Conservation (phyloP, 495 filamentous ascomycete genomes). For the Aspergillus taichungensis region DNA sequence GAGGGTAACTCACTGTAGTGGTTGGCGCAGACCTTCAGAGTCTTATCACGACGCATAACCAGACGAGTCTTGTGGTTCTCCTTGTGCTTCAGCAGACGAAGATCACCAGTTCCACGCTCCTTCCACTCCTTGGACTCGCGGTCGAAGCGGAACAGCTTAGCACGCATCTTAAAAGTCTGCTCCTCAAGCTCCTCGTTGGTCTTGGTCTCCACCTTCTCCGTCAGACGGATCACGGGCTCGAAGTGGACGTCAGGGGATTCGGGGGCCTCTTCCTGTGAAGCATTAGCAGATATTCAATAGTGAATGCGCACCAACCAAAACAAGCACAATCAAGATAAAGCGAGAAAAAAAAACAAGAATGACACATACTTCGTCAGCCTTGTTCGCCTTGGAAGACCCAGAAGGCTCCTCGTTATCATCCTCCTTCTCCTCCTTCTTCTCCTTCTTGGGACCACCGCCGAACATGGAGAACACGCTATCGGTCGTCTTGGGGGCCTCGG, state of each 20-base stretch:
- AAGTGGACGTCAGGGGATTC: constrained; percentile 92
- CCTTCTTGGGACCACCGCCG: constrained; percentile 77
- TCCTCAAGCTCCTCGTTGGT: constrained; percentile 98
- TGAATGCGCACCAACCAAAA: not conserved
- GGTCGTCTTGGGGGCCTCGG: constrained; percentile 47
- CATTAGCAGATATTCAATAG: not conserved
- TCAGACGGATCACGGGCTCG: constrained; percentile 89
- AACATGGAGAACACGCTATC: constrained; percentile 95
- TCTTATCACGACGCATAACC: constrained; percentile 99
- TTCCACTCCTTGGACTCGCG: constrained; percentile 91
- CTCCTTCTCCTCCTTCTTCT: constrained; percentile 73
- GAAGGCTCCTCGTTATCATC: constrained; percentile 71
- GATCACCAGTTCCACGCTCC: constrained; percentile 96
- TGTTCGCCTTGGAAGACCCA: constrained; percentile 78
- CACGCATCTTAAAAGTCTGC: constrained; percentile 97
- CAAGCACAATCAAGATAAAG: not conserved
- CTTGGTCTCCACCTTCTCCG: constrained; percentile 92
- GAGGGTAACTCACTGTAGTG: constrained; percentile 78
- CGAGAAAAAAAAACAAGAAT: not conserved
- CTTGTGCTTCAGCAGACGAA: constrained; percentile 93
- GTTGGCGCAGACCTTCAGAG: constrained; percentile 99
- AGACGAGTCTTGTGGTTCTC: constrained; percentile 96
- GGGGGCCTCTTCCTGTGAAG: constrained; percentile 52
- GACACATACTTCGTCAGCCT: constrained; percentile 38
- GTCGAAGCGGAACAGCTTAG: constrained; percentile 98